Conservation (phyloP, 2,329 filamentous ascomycete species). For the Neophaeococcomyces aloes region DNA sequence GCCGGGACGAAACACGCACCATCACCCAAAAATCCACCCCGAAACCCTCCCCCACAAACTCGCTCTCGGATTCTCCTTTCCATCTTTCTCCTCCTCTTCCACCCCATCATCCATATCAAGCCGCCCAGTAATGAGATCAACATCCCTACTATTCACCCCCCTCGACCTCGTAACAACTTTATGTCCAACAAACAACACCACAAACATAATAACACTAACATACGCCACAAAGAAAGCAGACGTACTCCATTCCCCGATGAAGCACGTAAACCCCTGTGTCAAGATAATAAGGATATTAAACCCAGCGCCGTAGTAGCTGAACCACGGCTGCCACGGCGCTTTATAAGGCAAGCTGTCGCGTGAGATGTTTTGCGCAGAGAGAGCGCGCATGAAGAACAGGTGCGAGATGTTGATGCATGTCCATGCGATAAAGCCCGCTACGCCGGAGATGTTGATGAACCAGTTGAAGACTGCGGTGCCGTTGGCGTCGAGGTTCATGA, state of each 20-base stretch:
- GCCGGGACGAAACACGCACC: too few species aligned
- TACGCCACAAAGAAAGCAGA: constrained; percentile 55
- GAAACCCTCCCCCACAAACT: too few species aligned
- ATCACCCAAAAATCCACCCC: too few species aligned
- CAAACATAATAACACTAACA: constrained; percentile 54
- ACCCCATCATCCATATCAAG: too few species aligned
- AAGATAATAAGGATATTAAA: constrained; percentile 55
- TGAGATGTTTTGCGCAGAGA: constrained; percentile 31
- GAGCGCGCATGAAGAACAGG: constrained; percentile 36
- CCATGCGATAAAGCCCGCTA: constrained; percentile 42
- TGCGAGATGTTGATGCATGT: constrained; percentile 37
- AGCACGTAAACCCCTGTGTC: constrained; percentile 59
- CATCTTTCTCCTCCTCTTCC: too few species aligned
- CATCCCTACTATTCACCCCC: too few species aligned
- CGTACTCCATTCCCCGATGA: constrained; percentile 52
- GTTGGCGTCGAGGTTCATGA: constrained; percentile 22
- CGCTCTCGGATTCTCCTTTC: too few species aligned
- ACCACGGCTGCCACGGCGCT: constrained; percentile 35
- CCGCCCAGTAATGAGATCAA: too few species aligned
- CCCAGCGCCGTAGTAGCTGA: constrained; percentile 50
- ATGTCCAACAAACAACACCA: constrained; percentile 50
- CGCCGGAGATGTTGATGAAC: constrained; percentile 38
- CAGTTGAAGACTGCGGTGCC: constrained; percentile 35
- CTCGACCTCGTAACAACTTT: constrained; percentile 43
- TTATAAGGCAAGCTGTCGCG: constrained; percentile 32